Percentiles rank a stretch among this genome's conserved stretches.
These are phyloP conservation scores for Stipa capillata DNA, from an alignment of 176 grass and related monocot species.

Conservation along the genomic window DNA sequence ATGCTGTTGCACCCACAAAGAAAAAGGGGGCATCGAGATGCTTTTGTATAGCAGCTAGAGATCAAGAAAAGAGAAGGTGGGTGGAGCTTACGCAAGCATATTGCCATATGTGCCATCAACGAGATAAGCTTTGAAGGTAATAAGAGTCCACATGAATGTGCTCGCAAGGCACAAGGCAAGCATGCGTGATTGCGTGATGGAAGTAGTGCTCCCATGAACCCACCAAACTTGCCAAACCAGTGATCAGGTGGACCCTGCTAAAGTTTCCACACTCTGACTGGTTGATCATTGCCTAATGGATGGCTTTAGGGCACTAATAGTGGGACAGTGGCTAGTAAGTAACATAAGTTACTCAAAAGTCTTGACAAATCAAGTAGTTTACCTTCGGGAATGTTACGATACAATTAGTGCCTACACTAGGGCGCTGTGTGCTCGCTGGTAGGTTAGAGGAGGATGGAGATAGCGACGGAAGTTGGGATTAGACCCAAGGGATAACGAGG, in stretches of 20 bases:
- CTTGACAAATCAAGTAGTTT: not conserved
- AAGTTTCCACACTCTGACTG: not conserved
- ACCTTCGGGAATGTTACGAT: not conserved
- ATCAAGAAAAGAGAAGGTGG: not conserved
- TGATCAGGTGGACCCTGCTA: not conserved
- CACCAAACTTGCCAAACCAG: constrained; percentile 10
- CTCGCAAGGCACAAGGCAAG: constrained; percentile 5
- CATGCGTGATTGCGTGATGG: not conserved
- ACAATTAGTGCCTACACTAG: not conserved
- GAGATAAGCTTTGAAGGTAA: constrained; percentile 4
- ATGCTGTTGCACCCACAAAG: constrained; percentile 14
- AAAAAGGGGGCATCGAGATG: not conserved
- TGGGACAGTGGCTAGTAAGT: not conserved
- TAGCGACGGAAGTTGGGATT: not conserved
- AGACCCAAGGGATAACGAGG: not conserved
- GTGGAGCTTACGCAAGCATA: constrained; percentile 41
- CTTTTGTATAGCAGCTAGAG: not conserved
- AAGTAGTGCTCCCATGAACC: not conserved
- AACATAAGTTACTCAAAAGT: not conserved
- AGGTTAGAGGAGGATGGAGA: too few species aligned
- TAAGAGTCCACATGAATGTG: not conserved
- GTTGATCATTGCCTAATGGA: not conserved
- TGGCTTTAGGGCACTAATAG: not conserved
- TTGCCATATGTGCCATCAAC: constrained; percentile 38
- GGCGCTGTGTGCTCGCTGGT: too few species aligned